Evolutionary conservation across 352 stramenopile species (phyloP).

Genomic region (Phytophthora agathidicida): DNA sequence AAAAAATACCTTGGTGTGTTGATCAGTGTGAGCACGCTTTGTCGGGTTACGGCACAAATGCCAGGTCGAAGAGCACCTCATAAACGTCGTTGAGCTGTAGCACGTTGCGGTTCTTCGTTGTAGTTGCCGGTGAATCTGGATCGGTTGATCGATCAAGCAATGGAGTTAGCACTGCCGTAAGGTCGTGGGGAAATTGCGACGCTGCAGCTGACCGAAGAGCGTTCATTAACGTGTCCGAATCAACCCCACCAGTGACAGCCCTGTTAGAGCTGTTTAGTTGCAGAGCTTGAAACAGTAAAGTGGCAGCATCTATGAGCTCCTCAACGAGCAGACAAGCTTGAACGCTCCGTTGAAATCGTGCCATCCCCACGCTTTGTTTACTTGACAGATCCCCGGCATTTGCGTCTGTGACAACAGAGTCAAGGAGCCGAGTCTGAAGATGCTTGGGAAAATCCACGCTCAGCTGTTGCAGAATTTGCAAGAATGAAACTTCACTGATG

Average conservation of each 20-base stretch:
- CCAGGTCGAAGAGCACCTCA: constrained; percentile 21
- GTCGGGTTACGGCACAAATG: not conserved
- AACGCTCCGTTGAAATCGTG: constrained; percentile 24
- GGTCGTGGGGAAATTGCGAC: constrained; percentile 22
- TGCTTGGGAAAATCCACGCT: constrained; percentile 22
- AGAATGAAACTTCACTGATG: constrained; percentile 20
- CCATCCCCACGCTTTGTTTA: constrained; percentile 10
- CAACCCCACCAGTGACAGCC: not conserved
- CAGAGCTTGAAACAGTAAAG: constrained; percentile 25
- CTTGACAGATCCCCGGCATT: not conserved
- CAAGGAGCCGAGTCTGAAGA: constrained; percentile 19
- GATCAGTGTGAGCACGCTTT: too few species aligned
- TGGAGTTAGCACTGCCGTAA: constrained; percentile 1
- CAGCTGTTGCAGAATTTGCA: constrained; percentile 29
- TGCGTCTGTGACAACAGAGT: not conserved
- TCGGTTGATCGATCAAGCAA: constrained; percentile 4
- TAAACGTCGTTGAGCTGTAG: constrained; percentile 23
- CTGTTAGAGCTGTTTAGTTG: not conserved
- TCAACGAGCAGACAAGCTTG: constrained; percentile 28
- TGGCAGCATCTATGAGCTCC: constrained; percentile 27
- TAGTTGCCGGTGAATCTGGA: not conserved
- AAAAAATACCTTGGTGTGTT: too few species aligned
- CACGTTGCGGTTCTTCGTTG: not conserved
- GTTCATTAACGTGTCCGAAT: constrained; percentile 6
- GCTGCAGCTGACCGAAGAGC: constrained; percentile 18